These are phyloP conservation scores for Dictyostelium firmibasis DNA, from an alignment of 78 protist genomes.

Conservation along the genomic window DNA sequence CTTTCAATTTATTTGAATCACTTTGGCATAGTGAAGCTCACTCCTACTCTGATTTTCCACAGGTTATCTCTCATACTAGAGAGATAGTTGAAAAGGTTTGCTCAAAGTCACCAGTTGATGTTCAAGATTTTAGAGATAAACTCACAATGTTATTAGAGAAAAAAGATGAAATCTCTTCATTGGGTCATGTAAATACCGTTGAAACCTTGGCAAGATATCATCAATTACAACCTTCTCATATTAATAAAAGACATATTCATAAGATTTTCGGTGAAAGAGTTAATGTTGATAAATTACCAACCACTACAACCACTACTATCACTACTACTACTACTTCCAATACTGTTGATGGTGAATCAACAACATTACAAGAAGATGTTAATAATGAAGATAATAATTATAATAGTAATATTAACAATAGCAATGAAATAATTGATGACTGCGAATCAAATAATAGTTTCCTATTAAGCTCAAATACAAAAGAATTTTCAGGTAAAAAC, in stretches of 20 bases:
- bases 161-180: background rate
- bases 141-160: background rate
- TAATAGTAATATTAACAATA: background rate
- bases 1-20: slow-evolving; percentile 50
- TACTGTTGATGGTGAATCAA: background rate
- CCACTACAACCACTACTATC: background rate
- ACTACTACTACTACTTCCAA: background rate
- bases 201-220: slow-evolving; percentile 5
- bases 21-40: slow-evolving; percentile 51
- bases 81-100: slow-evolving; percentile 10
- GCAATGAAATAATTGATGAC: background rate
- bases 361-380: background rate
- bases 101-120: background rate
- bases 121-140: slow-evolving; percentile 5
- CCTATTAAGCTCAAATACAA: background rate
- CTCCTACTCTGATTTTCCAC: slow-evolving; percentile 44
- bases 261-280: slow-evolving; percentile 42
- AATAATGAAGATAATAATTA: background rate
- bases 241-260: slow-evolving; percentile 41
- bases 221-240: slow-evolving; percentile 21
- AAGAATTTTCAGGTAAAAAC: slow-evolving; percentile 3
- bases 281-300: slow-evolving; percentile 6
- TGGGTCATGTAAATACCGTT: background rate
- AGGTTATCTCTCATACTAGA: slow-evolving; percentile 26
- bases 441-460: slow-evolving; percentile 6